Evolutionary conservation across 306 rosid genomes (phyloP), one percentile per base, ranked within the genome.

Genomic region (Carpinus viminea): DNA sequence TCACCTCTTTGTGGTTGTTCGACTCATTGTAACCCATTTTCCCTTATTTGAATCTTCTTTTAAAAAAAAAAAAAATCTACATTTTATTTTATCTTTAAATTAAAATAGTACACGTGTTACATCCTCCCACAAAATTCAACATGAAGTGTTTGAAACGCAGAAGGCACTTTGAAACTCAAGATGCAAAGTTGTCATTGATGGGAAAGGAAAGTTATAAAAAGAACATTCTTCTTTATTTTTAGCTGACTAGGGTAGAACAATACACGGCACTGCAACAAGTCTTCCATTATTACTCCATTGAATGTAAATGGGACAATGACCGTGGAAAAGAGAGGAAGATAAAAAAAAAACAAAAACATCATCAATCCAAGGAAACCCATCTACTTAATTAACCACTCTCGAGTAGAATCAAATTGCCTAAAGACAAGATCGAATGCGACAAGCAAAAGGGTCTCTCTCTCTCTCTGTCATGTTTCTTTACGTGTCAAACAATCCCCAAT

Each of bases 401-500:
- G 4, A n/a, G 18, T 41, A 21, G 26, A n/a, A 66, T 66, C 38
- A 66, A 66, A 41, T n/a, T n/a, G 72, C 50, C 15, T 18, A 18
- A 66, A 18, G 72, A 66, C 72, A 38, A 65, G 21, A 18, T n/a
- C 28, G 38, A 66, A 18, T 31, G 10, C 13, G 10, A 62, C 20
- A 17, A 7, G 20, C n/a, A 53, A 4, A 18, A 53, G 7, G 5
- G 15, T 10, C 15, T 17, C 20, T 18, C 59, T 31, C 68, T 13
- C 8, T 60, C 61, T 55, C 24, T 10, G 5, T 61, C 38, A 12
- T 18, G 17, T 41, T 41, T 41, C 48, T 18, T 66, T 36, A n/a
- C 72, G 51, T 41, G 72, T 66, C 72, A 41, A 66, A 66, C 72
- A n/a, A 17, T 9, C 72, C 72, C 65, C 26, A 16, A 13, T 9